These are phyloP conservation scores for Polyplosphaeria fusca DNA, from an alignment of 495 filamentous ascomycete genomes.

Conservation along the genomic window DNA sequence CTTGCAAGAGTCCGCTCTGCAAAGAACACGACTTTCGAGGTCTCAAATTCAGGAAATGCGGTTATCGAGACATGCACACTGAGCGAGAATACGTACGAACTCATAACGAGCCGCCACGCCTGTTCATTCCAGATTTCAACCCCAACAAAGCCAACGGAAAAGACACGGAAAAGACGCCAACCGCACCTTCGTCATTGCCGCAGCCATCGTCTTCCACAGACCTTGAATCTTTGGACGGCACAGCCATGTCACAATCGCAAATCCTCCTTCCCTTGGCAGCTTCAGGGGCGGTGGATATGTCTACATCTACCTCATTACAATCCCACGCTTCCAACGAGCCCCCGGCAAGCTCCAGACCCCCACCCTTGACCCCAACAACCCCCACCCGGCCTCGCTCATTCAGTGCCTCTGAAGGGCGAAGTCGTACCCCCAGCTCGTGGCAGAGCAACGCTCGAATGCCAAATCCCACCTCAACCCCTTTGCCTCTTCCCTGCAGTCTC, in stretches of 20 bases:
- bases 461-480: constrained; percentile 30
- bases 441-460: constrained; percentile 10
- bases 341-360: constrained; percentile 2
- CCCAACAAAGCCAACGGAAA: constrained; percentile 17
- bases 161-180: constrained; percentile 8
- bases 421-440: constrained; percentile 20
- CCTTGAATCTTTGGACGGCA: constrained; percentile 3
- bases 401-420: constrained; percentile 28
- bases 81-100: constrained; percentile 43
- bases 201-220: not conserved
- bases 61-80: constrained; percentile 54
- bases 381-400: constrained; percentile 32
- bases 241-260: constrained; percentile 27
- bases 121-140: constrained; percentile 33
- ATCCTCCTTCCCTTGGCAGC: constrained; percentile 23
- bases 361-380: constrained; percentile 22
- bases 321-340: constrained; percentile 21
- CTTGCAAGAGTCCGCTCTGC: constrained; percentile 57
- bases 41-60: constrained; percentile 58
- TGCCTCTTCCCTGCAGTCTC: constrained; percentile 43
- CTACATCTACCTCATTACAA: constrained; percentile 18
- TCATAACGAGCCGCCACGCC: constrained; percentile 22
- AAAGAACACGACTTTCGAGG: constrained; percentile 63
- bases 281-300: constrained; percentile 26
- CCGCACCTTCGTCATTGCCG: constrained; percentile 8